Percentiles rank a stretch among this genome's conserved stretches.
These are phyloP conservation scores for Rosellinia necatrix DNA, from an alignment of 2,329 filamentous ascomycete species.

Conservation along the genomic window DNA sequence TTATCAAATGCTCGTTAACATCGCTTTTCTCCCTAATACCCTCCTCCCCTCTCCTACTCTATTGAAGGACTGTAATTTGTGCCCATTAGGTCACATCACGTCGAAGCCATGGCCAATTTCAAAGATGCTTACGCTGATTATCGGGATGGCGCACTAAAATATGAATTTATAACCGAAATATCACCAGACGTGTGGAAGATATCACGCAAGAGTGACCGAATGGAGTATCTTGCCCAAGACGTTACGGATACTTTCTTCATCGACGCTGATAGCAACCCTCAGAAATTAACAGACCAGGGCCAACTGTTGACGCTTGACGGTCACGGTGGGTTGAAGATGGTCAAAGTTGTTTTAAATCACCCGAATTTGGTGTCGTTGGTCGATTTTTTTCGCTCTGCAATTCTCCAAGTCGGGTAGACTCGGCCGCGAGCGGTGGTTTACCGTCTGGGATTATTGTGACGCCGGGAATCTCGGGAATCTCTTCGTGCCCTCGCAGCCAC, in stretches of 20 bases:
- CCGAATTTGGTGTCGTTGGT: constrained; percentile 54
- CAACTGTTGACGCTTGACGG: constrained; percentile 28
- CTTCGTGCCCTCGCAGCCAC: constrained; percentile 33
- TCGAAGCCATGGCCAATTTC: constrained; percentile 27
- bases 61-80: neutral
- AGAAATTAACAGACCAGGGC: constrained; percentile 10
- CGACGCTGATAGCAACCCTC: neutral
- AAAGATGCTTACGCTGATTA: constrained; percentile 19
- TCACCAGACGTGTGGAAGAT: constrained; percentile 38
- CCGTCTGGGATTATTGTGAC: constrained; percentile 58
- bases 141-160: constrained; percentile 21
- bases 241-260: constrained; percentile 31
- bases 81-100: neutral
- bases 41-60: constrained; percentile 1
- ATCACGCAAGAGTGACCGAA: constrained; percentile 33
- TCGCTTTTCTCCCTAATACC: neutral
- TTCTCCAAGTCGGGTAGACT: constrained; percentile 27
- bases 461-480: constrained; percentile 53
- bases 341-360: constrained; percentile 51
- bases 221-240: constrained; percentile 39
- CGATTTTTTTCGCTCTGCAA: constrained; percentile 42
- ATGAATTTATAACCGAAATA: constrained; percentile 38
- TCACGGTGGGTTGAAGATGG: constrained; percentile 33
- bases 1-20: constrained; percentile 15
- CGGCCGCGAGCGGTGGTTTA: constrained; percentile 25